Percentiles rank a stretch among this genome's conserved stretches.
These are phyloP conservation scores for Phytophthora citricola DNA, from an alignment of 352 stramenopile genomes.

Conservation along the genomic window DNA sequence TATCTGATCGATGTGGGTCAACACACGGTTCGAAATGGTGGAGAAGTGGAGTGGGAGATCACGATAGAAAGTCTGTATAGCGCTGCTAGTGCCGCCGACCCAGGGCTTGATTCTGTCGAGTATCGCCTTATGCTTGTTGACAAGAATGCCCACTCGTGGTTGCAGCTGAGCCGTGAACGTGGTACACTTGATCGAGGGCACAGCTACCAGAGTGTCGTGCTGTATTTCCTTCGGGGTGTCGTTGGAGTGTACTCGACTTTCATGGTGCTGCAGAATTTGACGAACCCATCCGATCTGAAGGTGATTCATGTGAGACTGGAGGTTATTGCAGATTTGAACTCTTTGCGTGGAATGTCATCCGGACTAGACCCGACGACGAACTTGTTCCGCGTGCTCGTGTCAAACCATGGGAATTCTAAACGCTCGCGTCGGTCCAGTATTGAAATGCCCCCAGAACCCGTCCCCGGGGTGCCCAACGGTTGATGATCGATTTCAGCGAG, in stretches of 20 bases:
- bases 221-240: conserved; percentile 82
- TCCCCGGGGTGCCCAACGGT: conserved; percentile 26
- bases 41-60: conserved; percentile 91
- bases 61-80: conserved; percentile 84
- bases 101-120: conserved; percentile 65
- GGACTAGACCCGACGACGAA: conserved; percentile 71
- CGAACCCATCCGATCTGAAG: conserved; percentile 85
- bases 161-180: conserved; percentile 82
- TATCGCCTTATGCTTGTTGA: conserved; percentile 84
- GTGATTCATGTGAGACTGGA: conserved; percentile 88
- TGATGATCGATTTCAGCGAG: conserved; percentile 87
- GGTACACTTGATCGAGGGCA: conserved; percentile 74
- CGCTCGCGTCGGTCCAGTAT: conserved; percentile 66
- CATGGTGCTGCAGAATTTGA: conserved; percentile 85
- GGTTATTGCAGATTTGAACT: conserved; percentile 88
- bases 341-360: conserved; percentile 81
- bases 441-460: conserved; percentile 44
- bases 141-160: conserved; percentile 75
- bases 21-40: conserved; percentile 87
- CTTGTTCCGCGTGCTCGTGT: conserved; percentile 88
- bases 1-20: conserved; percentile 90
- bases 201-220: conserved; percentile 85
- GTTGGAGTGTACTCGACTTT: conserved; percentile 89
- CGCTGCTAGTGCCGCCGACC: conserved; percentile 33
- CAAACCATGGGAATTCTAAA: conserved; percentile 69